A percentile compares a stretch with the other conserved stretches of the same genome.
These are phyloP conservation scores for Candida lessepsii DNA, from an alignment of 805 yeast genomes.

Conservation along the genomic window DNA sequence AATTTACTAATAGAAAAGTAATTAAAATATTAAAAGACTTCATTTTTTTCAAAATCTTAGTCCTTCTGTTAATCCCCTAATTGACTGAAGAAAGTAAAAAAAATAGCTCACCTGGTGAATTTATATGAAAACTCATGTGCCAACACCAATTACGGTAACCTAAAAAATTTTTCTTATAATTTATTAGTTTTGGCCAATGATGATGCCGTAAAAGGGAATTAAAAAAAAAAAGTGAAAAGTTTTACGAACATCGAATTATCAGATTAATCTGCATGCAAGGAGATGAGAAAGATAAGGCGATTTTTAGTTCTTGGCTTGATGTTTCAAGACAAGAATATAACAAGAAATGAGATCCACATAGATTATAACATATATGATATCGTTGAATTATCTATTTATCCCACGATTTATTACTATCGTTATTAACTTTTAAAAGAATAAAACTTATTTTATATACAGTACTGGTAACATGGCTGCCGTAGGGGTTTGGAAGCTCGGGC, in stretches of 20 bases:
- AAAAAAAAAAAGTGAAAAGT: not conserved
- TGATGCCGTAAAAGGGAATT: conserved; percentile 2
- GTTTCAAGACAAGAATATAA: no score
- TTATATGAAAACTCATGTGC: conserved; percentile 1
- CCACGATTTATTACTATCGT: no score
- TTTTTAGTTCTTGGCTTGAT: not conserved
- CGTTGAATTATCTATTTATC: no score
- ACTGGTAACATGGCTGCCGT: conserved; percentile 1
- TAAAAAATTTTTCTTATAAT: not conserved
- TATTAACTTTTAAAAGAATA: no score
- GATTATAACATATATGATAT: no score
- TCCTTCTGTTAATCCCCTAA: conserved; percentile 4
- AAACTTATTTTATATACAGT: not conserved
- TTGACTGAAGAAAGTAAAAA: conserved; percentile 8
- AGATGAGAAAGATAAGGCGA: conserved; percentile 2
- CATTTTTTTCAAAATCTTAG: conserved; percentile 3
- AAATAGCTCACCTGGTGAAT: conserved; percentile 3
- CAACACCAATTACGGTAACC: not conserved
- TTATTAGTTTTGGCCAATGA: not conserved
- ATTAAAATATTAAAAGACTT: conserved; percentile 4
- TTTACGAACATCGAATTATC: conserved; percentile 7
- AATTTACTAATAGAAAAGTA: conserved; percentile 10
- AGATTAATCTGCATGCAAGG: conserved; percentile 9
- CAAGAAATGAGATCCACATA: no score
- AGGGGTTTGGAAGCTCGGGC: conserved; percentile 3